Evolutionary conservation across 768 basidiomycete species (phyloP).

Genomic region (Boletus rufocinnamomeus): DNA sequence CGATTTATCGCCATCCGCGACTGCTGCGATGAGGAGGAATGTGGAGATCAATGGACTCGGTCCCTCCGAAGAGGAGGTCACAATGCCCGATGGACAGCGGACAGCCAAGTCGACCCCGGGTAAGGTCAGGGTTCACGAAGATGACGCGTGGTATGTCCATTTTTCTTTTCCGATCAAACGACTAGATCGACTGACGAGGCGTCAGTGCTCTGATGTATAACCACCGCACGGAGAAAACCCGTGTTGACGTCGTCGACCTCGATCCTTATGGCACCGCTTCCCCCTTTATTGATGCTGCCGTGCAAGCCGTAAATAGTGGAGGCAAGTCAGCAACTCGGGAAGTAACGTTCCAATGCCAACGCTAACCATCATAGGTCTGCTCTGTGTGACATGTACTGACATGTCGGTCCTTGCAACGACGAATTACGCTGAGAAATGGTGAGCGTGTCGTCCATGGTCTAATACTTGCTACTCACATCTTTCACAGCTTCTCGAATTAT

Average conservation of each 20-base stretch:
- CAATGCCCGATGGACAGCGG: constrained; percentile 9
- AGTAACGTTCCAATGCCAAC: neutral
- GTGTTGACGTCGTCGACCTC: constrained; percentile 94
- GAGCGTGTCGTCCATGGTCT: neutral
- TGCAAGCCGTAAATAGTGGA: constrained; percentile 86
- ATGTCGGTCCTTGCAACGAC: constrained; percentile 89
- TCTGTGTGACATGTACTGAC: constrained; percentile 97
- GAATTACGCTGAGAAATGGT: constrained; percentile 98
- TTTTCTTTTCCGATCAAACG: neutral
- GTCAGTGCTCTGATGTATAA: constrained; percentile 85
- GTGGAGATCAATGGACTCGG: constrained; percentile 78
- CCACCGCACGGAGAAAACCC: constrained; percentile 68
- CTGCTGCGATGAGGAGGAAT: constrained; percentile 84
- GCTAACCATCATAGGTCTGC: constrained; percentile 51
- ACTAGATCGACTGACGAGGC: neutral
- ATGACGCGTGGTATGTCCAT: constrained; percentile 82
- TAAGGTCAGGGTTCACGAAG: constrained; percentile 83
- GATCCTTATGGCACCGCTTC: constrained; percentile 98
- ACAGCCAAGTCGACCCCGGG: constrained; percentile 32
- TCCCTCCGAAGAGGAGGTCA: constrained; percentile 29
- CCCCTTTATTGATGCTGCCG: constrained; percentile 93
- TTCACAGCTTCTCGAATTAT: constrained; percentile 85
- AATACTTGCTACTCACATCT: neutral
- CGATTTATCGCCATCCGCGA: constrained; percentile 82
- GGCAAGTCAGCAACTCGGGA: constrained; percentile 49